phyloP scores from a whole-genome alignment of 1,139 yeast genomes.

The Yamadazyma atlantica region DNA sequence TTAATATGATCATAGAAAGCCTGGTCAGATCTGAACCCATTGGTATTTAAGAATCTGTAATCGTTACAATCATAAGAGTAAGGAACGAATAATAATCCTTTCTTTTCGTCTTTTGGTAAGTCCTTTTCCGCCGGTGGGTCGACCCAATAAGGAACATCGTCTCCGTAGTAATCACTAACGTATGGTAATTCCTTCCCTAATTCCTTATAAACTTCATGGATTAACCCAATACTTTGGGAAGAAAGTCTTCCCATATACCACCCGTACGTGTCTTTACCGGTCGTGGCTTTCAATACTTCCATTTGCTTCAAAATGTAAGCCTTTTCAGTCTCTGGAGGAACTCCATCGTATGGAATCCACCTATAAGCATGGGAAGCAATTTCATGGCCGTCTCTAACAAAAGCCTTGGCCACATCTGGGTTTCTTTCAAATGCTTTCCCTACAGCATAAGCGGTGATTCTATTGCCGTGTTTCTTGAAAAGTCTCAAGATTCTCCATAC shows the following conservation, averaged over 20 bases:
- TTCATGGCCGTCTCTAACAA: constrained; percentile 36
- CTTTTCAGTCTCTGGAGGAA: constrained; percentile 17
- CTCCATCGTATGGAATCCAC: constrained; percentile 32
- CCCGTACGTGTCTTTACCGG: constrained; percentile 16
- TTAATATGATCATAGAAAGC: constrained; percentile 19
- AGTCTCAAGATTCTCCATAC: constrained; percentile 33
- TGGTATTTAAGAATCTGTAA: constrained; percentile 15
- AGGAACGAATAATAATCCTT: constrained; percentile 18
- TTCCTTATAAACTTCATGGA: constrained; percentile 17
- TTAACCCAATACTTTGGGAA: constrained; percentile 16
- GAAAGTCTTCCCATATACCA: constrained; percentile 21
- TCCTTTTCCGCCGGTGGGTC: constrained; percentile 19
- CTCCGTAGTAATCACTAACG: constrained; percentile 19
- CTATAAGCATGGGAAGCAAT: constrained; percentile 38
- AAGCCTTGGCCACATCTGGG: constrained; percentile 28
- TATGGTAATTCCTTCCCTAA: constrained; percentile 16
- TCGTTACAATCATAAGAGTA: constrained; percentile 19
- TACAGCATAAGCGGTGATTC: constrained; percentile 36
- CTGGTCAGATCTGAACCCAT: constrained; percentile 17
- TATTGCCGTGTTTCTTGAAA: constrained; percentile 24
- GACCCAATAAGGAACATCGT: constrained; percentile 19
- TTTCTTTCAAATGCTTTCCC: constrained; percentile 35
- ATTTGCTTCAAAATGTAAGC: constrained; percentile 18
- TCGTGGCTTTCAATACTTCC: constrained; percentile 13
- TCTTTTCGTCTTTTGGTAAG: constrained; percentile 16